Conservation (phyloP, 2,329 filamentous ascomycete species). For the Colletotrichum godetiae region DNA sequence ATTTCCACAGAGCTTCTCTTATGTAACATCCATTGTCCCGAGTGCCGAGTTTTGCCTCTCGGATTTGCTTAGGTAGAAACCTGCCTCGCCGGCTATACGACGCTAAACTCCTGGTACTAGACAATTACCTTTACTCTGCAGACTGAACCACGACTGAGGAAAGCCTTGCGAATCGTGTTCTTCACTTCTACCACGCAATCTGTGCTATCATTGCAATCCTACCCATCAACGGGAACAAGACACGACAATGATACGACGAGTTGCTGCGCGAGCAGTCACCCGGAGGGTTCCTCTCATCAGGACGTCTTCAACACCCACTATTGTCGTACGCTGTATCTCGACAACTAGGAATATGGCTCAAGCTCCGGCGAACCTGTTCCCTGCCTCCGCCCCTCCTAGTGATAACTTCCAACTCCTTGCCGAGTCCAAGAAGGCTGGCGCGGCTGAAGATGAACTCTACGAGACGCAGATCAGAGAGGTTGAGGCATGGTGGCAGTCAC, state of each 20-base stretch:
- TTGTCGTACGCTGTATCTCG: conserved; percentile 45
- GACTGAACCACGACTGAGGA: neutral
- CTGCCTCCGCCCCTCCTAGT: conserved; percentile 56
- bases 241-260: conserved; percentile 47
- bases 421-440: conserved; percentile 80
- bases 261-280: conserved; percentile 44
- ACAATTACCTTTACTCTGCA: neutral
- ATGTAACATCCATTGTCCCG: conserved; percentile 12
- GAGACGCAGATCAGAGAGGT: conserved; percentile 87
- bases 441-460: conserved; percentile 86
- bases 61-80: conserved; percentile 4
- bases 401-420: conserved; percentile 89
- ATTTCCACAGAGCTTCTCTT: neutral
- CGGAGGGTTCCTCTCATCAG: conserved; percentile 41
- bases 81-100: conserved; percentile 2
- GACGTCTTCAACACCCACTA: conserved; percentile 32
- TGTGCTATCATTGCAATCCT: neutral
- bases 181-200: neutral
- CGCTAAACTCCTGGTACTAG: neutral
- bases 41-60: conserved; percentile 12
- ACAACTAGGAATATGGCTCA: conserved; percentile 46
- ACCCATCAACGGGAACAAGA: neutral
- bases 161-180: neutral
- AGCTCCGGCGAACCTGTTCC: conserved; percentile 30
- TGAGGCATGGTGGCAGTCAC: conserved; percentile 88